Percentiles rank a stretch among this genome's conserved stretches.
These are phyloP conservation scores for Argentina anserina DNA, from an alignment of 306 rosid genomes.

Conservation along the genomic window DNA sequence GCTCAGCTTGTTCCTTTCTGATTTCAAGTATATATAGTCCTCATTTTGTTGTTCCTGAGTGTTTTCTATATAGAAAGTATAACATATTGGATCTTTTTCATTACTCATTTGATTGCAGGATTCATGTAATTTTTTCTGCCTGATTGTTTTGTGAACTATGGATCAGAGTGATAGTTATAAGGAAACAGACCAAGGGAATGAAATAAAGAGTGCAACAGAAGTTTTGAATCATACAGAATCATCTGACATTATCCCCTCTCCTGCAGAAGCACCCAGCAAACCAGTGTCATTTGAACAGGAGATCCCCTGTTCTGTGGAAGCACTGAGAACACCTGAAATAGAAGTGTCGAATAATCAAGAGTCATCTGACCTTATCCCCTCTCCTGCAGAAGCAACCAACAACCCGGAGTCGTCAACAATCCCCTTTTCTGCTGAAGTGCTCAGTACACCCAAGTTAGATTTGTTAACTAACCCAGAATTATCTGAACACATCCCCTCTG, in stretches of 20 bases:
- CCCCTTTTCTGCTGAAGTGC: slow-evolving; percentile 5
- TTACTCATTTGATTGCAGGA: slow-evolving; percentile 20
- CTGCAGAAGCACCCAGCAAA: neutral
- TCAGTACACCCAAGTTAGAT: neutral
- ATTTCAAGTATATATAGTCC: neutral
- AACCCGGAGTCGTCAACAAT: neutral
- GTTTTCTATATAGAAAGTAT: neutral
- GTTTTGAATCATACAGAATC: slow-evolving; percentile 6
- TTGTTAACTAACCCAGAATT: neutral
- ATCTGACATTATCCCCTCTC: neutral
- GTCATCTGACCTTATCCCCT: neutral
- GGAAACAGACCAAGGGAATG: slow-evolving; percentile 19
- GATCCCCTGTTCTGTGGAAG: neutral
- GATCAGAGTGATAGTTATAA: slow-evolving; percentile 35
- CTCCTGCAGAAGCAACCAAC: neutral
- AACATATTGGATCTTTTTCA: neutral
- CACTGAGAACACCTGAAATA: neutral
- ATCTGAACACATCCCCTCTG: slow-evolving; percentile 9
- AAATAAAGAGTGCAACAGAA: slow-evolving; percentile 25
- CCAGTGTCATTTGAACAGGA: slow-evolving; percentile 9
- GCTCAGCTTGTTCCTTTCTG: neutral
- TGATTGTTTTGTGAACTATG: slow-evolving; percentile 18
- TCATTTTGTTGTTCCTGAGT: neutral
- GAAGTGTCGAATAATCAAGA: slow-evolving; percentile 10
- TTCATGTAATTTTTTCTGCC: neutral